Evolutionary conservation across 1,284 basidiomycete genomes (phyloP).

Genomic region (Cryptococcus sp.): DNA sequence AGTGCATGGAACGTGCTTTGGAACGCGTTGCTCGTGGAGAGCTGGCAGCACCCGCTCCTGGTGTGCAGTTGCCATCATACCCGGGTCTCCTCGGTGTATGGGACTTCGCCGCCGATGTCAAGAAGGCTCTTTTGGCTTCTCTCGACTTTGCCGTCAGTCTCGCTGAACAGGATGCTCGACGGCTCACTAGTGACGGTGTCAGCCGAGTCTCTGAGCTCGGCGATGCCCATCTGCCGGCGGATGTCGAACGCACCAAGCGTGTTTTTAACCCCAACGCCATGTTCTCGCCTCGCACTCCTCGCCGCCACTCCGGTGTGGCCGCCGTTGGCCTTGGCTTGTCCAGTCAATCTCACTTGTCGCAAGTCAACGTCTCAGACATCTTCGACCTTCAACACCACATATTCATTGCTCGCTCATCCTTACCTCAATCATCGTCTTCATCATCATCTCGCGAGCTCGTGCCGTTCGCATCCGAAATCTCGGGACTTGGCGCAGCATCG

Average conservation of each 20-base stretch:
- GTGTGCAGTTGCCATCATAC: constrained; percentile 68
- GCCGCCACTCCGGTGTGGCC: constrained; percentile 52
- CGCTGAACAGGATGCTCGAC: constrained; percentile 82
- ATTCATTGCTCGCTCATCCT: constrained; percentile 50
- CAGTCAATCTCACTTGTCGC: constrained; percentile 41
- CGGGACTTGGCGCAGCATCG: constrained; percentile 71
- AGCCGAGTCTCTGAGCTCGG: constrained; percentile 69
- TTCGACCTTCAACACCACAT: constrained; percentile 86
- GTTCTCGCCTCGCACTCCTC: constrained; percentile 70
- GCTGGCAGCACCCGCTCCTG: constrained; percentile 57
- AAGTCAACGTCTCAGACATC: constrained; percentile 66
- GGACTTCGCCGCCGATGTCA: constrained; percentile 87
- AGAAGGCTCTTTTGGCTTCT: constrained; percentile 69
- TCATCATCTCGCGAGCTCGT: constrained; percentile 34
- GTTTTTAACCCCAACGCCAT: constrained; percentile 95
- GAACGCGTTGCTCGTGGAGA: constrained; percentile 76
- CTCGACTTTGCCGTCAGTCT: constrained; percentile 78
- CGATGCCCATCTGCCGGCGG: constrained; percentile 75
- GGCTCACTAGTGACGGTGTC: constrained; percentile 69
- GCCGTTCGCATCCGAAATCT: constrained; percentile 49
- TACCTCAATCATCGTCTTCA: constrained; percentile 56
- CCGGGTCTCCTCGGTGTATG: constrained; percentile 83
- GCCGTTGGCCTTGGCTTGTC: constrained; percentile 48
- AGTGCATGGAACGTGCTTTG: constrained; percentile 69
- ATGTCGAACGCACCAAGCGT: constrained; percentile 74